Evolutionary conservation across 2,329 filamentous ascomycete species (phyloP), one percentile per base, ranked within the genome.

Genomic region (Sodiomyces alkalinus): DNA sequence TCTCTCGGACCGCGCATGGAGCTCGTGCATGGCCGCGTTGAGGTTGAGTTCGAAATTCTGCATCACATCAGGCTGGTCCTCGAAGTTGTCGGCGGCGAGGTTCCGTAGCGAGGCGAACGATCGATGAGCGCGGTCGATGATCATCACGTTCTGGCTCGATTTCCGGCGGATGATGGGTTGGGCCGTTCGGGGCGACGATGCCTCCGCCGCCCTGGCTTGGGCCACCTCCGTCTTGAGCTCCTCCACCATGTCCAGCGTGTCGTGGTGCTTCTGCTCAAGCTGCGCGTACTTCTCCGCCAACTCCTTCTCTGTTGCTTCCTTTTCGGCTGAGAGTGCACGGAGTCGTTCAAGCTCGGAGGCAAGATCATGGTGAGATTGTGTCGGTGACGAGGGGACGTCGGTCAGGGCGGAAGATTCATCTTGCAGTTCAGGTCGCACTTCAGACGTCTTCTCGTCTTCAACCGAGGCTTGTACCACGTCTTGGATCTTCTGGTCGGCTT

Each of bases 41-140:
- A 98, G 60, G 47, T 93, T 92, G 26, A 90, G 60, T 48, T 96
- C 90, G 43, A 96, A 96, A 46, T 74, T 87, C 43, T 93, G 83
- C 67, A 92, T 80, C 2, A 76, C 69, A 40, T 94, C 87, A 1
- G 83, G 80, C 31, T 80, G 66, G 10, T 68, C 58, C 38, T 90
- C 82, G 37, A 98, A 82, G 43, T 85, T 81, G 40, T 96, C 86
- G 1, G 74, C 56, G 3, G 85, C 86, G 44, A 98, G 78, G 43
- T 86, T 92, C 33, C 86, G 77, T 19, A 98, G 69, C 2, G 85
- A 83, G 1, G 82, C 80, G 42, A 96, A 83, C 3, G 86, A 92
- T 33, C 90, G 74, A 42, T 93, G 86, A 6, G 87, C 85, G 31
- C 87, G 80, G 51, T 98, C 90, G 37, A 86, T 80, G 17, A 76